Percentiles rank a stretch among this genome's conserved stretches.
Evolutionary conservation across 139 green algal genomes (phyloP).

Genomic region (Chlamydomonas asymmetrica): DNA sequence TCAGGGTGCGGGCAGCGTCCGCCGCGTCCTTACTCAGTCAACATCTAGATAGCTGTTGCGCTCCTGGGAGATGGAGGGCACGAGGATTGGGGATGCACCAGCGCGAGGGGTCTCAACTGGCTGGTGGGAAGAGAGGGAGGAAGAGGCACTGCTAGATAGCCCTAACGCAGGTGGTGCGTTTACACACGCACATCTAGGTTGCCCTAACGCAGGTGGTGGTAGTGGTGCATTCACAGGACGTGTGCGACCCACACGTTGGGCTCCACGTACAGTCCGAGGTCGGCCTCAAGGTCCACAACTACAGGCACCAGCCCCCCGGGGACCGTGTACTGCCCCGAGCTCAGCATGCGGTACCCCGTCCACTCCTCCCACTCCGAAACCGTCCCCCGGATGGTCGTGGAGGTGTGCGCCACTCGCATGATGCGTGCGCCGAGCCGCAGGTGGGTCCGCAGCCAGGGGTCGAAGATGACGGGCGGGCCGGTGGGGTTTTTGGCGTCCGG

Average conservation of each 20-base stretch:
- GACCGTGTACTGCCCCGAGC: not conserved
- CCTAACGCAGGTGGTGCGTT: too few species aligned
- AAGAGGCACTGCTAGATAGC: too few species aligned
- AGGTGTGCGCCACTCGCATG: not conserved
- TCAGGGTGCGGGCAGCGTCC: too few species aligned
- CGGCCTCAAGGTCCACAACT: not conserved
- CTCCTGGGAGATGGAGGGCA: too few species aligned
- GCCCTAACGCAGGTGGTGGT: too few species aligned
- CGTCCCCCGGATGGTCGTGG: not conserved
- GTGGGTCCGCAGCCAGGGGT: conserved; percentile 14
- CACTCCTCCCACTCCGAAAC: conserved; percentile 7
- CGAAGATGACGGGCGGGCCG: not conserved
- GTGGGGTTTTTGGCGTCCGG: not conserved
- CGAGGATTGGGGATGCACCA: too few species aligned
- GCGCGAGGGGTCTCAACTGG: too few species aligned
- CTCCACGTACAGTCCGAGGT: not conserved
- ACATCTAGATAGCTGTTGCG: too few species aligned
- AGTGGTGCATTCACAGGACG: too few species aligned
- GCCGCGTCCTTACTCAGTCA: too few species aligned
- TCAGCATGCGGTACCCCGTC: conserved; percentile 1
- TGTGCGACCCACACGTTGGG: conserved; percentile 9
- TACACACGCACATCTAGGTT: too few species aligned
- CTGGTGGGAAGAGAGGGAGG: too few species aligned
- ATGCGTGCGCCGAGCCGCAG: not conserved
- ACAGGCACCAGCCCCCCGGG: not conserved